A percentile compares a stretch with the other conserved stretches of the same genome.
phyloP scores from a whole-genome alignment of 2,329 filamentous ascomycete species.

The Chrysoporthe cubensis region DNA sequence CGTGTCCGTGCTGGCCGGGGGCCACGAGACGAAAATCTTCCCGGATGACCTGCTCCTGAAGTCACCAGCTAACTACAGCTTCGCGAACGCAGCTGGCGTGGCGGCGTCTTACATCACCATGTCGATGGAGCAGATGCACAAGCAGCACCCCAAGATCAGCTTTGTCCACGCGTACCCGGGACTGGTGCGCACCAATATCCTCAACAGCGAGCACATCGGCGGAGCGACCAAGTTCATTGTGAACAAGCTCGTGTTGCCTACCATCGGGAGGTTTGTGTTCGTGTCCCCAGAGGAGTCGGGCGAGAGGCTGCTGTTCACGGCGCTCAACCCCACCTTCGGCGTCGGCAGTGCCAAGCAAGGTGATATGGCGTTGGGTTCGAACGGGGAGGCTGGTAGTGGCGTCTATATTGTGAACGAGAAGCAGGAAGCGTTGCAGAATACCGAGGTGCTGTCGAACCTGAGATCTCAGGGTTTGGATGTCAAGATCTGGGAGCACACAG shows the following conservation, averaged over 20 bases:
- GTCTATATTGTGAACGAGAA: neutral
- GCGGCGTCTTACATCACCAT: constrained; percentile 54
- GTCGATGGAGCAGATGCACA: constrained; percentile 50
- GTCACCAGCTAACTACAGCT: constrained; percentile 37
- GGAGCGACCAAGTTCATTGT: neutral
- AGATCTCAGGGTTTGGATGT: neutral
- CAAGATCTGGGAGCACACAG: neutral
- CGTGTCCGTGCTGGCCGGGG: constrained; percentile 53
- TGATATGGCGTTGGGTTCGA: neutral
- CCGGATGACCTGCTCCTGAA: constrained; percentile 48
- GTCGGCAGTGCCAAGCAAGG: neutral
- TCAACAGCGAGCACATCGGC: constrained; percentile 9
- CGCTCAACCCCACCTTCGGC: neutral
- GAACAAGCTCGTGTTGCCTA: neutral
- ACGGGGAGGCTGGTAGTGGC: neutral
- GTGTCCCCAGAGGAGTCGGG: neutral
- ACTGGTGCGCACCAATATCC: constrained; percentile 30
- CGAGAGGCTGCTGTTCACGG: neutral
- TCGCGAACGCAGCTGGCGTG: constrained; percentile 45
- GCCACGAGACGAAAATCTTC: constrained; percentile 50
- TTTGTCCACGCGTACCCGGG: constrained; percentile 42
- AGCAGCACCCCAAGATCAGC: constrained; percentile 42
- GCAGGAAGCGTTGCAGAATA: neutral
- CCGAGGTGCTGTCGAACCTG: neutral
- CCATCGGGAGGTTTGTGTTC: neutral